A percentile compares a stretch with the other conserved stretches of the same genome.
Evolutionary conservation across 768 basidiomycete species (phyloP).

Genomic region (Suillus tomentosus): DNA sequence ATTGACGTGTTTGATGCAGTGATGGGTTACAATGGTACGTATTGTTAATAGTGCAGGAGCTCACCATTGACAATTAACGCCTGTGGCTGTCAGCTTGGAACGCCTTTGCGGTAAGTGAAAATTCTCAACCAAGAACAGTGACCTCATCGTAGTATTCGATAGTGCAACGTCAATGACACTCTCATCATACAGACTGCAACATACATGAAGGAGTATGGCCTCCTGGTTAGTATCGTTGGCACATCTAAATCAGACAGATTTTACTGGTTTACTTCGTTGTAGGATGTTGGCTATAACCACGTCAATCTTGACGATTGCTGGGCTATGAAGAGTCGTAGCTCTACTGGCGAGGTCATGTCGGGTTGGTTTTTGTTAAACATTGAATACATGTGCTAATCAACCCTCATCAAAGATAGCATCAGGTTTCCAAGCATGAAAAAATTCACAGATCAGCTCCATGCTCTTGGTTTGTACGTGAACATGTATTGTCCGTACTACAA

Average conservation of each 20-base stretch:
- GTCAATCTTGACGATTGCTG: conserved; percentile 70
- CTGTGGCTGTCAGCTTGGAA: conserved; percentile 56
- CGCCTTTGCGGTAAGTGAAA: conserved; percentile 52
- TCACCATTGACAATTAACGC: neutral
- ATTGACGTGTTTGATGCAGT: conserved; percentile 21
- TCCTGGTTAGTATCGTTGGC: conserved; percentile 37
- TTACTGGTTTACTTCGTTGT: conserved; percentile 14
- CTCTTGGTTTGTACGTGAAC: conserved; percentile 52
- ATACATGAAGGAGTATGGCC: conserved; percentile 53
- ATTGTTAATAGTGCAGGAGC: neutral
- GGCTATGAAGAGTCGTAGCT: conserved; percentile 53
- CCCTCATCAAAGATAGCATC: conserved; percentile 38
- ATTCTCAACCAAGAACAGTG: neutral
- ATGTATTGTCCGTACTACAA: neutral
- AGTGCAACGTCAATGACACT: conserved; percentile 62
- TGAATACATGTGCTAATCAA: neutral
- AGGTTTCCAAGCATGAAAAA: conserved; percentile 60
- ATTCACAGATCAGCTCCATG: conserved; percentile 55
- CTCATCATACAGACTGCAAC: conserved; percentile 51
- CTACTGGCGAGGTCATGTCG: conserved; percentile 54
- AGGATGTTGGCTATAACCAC: conserved; percentile 60
- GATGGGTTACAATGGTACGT: conserved; percentile 34
- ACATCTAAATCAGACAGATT: neutral
- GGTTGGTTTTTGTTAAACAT: conserved; percentile 37
- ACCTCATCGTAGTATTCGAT: conserved; percentile 7